Base-by-base conservation (phyloP, 1,284 basidiomycete species). In the Caloboletus firmus region DNA sequence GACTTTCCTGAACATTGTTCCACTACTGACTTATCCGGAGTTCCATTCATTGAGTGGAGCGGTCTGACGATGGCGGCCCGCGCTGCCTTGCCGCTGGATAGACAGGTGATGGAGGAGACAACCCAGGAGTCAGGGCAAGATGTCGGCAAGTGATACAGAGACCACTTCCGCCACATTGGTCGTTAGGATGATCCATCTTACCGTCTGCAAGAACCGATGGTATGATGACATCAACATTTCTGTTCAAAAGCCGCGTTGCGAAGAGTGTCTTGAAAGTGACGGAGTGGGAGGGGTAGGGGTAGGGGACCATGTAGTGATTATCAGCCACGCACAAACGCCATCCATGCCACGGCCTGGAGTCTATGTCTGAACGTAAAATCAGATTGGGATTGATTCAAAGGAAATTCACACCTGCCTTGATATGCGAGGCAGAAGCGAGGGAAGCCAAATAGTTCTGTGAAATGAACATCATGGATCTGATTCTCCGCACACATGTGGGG, bases 401-500 rank as follows among this genome's bases (percentile, higher is more conserved):
- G 44, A 54, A 54, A 56, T 54, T 46, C 59, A 52, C 39, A 45
- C 61, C 61, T 66, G 54, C 35, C 59, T 54, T 65, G 64, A 65
- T 53, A 65, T 67, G 66, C 59, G 54, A 64, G 64, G 62, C 49
- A 56, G 51, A 60, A 63, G 54, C 56, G 48, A 68, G 59, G 62
- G 54, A 48, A 37, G 55, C 5, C 31, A 43, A 52, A 52, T 55
- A 62, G 48, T 45, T 56, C 17, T 50, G 52, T 56, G 61, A 62
- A 62, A 64, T 67, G 61, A 59, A 22, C 26, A 44, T 52, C 30
- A 49, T 54, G 55, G 18, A 62, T 55, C 62, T 61, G 66, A 70
- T 70, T 55, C 67, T 69, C 66, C 60, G 47, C 24, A 24, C 24
- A 24, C 65, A 49, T 60, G 65, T 59, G 65, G 67, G 65, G 67